These are phyloP conservation scores for Eutypa lata DNA, from an alignment of 2,329 filamentous ascomycete genomes.

Conservation along the genomic window DNA sequence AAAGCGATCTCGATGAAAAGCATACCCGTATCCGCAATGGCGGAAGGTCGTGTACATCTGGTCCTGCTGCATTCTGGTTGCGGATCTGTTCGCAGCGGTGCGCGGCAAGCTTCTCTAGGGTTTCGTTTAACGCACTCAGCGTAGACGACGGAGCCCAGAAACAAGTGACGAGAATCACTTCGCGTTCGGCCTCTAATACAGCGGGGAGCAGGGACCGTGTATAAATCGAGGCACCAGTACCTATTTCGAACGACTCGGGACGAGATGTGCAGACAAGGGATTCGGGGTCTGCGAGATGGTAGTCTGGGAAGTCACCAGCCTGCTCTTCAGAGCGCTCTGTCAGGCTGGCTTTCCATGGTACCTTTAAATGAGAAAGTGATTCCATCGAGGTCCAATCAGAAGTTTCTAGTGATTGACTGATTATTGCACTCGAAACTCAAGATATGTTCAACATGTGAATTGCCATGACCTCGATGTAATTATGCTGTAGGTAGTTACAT, in stretches of 20 bases:
- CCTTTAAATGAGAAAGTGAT: slow-evolving; percentile 15
- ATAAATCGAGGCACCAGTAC: slow-evolving; percentile 57
- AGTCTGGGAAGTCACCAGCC: slow-evolving; percentile 43
- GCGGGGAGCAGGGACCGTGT: slow-evolving; percentile 56
- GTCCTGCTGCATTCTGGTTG: slow-evolving; percentile 17
- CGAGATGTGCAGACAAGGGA: slow-evolving; percentile 47
- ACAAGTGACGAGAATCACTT: slow-evolving; percentile 76
- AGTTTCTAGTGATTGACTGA: neutral
- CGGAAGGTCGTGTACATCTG: slow-evolving; percentile 9
- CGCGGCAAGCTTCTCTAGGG: slow-evolving; percentile 58
- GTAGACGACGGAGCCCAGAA: slow-evolving; percentile 73
- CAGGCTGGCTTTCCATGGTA: slow-evolving; percentile 19
- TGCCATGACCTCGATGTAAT: too few species aligned
- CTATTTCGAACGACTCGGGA: slow-evolving; percentile 48
- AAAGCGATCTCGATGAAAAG: slow-evolving; percentile 69
- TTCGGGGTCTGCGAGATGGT: slow-evolving; percentile 41
- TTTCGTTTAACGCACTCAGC: slow-evolving; percentile 52
- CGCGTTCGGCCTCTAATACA: slow-evolving; percentile 56
- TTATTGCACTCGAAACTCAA: too few species aligned
- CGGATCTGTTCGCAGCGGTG: slow-evolving; percentile 35
- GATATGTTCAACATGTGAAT: too few species aligned
- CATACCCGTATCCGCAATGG: slow-evolving; percentile 65
- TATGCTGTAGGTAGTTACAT: too few species aligned
- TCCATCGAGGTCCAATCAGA: slow-evolving; percentile 8
- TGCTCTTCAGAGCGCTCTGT: slow-evolving; percentile 4